phyloP scores from a whole-genome alignment of 306 rosid species.

The Acacia acuminata region DNA sequence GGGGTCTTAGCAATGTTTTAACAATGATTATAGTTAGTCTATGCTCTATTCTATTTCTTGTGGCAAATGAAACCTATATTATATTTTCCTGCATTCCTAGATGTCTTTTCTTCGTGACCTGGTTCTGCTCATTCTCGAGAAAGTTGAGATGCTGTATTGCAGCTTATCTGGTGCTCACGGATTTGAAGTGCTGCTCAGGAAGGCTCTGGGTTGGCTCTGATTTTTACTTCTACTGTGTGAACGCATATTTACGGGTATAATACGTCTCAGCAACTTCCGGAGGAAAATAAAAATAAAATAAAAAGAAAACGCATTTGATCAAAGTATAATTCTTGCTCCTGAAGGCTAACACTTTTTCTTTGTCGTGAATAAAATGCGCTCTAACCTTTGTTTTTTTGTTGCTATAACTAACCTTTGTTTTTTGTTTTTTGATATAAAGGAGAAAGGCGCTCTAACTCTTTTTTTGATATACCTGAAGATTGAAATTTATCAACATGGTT shows the following conservation, averaged over 20 bases:
- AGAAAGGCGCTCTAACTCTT: too few relatives aligned
- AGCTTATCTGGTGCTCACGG: too few relatives aligned
- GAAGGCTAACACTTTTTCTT: background rate
- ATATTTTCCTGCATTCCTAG: constrained; percentile 11
- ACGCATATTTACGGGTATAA: too few relatives aligned
- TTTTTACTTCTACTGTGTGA: background rate
- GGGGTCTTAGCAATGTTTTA: constrained; percentile 26
- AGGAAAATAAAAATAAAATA: background rate
- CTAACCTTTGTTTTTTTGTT: too few relatives aligned
- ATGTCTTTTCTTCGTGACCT: background rate
- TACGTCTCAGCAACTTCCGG: background rate
- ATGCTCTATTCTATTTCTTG: constrained; percentile 12
- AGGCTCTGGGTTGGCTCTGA: background rate
- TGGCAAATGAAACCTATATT: background rate
- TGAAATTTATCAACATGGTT: too few relatives aligned
- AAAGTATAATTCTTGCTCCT: background rate
- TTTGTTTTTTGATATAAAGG: too few relatives aligned
- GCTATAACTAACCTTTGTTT: too few relatives aligned
- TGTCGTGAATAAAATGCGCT: too few relatives aligned
- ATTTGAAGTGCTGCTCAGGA: background rate
- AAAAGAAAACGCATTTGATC: background rate
- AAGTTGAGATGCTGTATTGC: too few relatives aligned
- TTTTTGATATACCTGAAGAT: too few relatives aligned
- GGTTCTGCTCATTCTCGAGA: background rate
- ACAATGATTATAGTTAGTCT: constrained; percentile 24